Evolutionary conservation across 352 stramenopile species (phyloP), one percentile per base, ranked within the genome.

Genomic region (Phytophthora sansomeana): DNA sequence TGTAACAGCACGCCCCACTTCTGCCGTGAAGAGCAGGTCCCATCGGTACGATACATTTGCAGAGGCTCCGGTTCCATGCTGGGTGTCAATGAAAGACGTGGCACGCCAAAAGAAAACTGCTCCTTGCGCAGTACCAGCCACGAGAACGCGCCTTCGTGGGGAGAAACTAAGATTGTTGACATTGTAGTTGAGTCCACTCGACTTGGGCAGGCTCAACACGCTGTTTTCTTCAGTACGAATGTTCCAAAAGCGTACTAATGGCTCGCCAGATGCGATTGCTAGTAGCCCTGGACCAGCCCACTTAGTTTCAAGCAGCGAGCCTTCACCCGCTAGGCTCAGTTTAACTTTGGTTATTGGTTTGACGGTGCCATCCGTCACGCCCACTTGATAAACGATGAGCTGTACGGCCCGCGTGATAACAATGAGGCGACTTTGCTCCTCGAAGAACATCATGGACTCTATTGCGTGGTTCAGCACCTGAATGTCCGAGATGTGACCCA

Each of bases 171-270:
- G 78, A 43, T 78, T 86, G 52, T 87, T 88, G 17, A 97, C 90
- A 32, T 90, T 81, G 61, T 95, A 91, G 26, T 55, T 76, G 16
- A 70, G 19, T 5, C 63, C 67, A 19, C 64, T 67, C 7, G 70
- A 58, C 55, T 89, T 90, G 0, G 85, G 81, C 7, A 97, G 67
- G 47, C 78, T 96, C 24, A 98, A 63, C 5, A 97, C 86, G 55
- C 96, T 98, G 69, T 95, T 98, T 58, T 98, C 89, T 50, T 98
- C 94, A 1, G 85, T 82, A 11, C 88, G 75, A 17, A 98, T 76
- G 62, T 98, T 92, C 91, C 93, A 98, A 46, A 98, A 97, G 10
- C 95, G 90, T 42, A 98, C 85, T 0, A 98, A 52, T 8, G 83
- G 73, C 53, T 98, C 93, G 5, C 85, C 89, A 8, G 92, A 98